Conservation (phyloP, 805 yeast species). For the Kockiozyma suomiensis region DNA sequence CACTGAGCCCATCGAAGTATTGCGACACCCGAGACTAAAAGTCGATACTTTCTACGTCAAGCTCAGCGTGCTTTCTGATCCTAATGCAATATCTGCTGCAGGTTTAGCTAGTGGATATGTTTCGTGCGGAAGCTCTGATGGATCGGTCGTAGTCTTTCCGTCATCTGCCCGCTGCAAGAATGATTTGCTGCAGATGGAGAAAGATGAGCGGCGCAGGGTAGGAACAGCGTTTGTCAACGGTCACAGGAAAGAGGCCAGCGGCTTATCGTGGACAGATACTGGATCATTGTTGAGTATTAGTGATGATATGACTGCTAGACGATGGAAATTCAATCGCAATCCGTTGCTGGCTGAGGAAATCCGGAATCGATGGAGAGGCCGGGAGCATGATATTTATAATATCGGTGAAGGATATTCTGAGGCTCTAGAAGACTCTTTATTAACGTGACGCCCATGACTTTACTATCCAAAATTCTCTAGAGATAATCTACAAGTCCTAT, state of each 20-base stretch:
- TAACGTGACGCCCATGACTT: too few species aligned
- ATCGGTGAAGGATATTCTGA: slow-evolving; percentile 15
- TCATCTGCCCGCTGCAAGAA: slow-evolving; percentile 2
- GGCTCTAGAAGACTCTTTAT: neutral
- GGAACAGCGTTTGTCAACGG: slow-evolving; percentile 18
- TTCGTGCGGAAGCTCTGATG: slow-evolving; percentile 25
- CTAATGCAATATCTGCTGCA: neutral
- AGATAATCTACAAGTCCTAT: neutral
- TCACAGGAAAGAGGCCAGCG: slow-evolving; percentile 22
- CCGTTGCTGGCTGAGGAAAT: slow-evolving; percentile 5
- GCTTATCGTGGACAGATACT: slow-evolving; percentile 19
- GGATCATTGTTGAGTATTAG: slow-evolving; percentile 21
- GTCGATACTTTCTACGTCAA: slow-evolving; percentile 26
- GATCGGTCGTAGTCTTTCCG: slow-evolving; percentile 21
- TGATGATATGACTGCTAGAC: slow-evolving; percentile 24
- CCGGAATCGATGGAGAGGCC: slow-evolving; percentile 9
- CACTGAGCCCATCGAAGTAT: slow-evolving; percentile 18
- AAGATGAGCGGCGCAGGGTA: neutral
- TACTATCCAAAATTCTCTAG: too few species aligned
- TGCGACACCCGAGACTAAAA: slow-evolving; percentile 16
- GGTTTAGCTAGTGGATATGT: slow-evolving; percentile 15
- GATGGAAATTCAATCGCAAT: slow-evolving; percentile 21
- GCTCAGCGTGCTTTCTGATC: slow-evolving; percentile 12
- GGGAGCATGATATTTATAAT: neutral
- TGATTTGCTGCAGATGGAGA: neutral